A percentile compares a stretch with the other conserved stretches of the same genome.
Conservation (phyloP, 2,329 filamentous ascomycete genomes). For the Colletotrichum aenigma region DNA sequence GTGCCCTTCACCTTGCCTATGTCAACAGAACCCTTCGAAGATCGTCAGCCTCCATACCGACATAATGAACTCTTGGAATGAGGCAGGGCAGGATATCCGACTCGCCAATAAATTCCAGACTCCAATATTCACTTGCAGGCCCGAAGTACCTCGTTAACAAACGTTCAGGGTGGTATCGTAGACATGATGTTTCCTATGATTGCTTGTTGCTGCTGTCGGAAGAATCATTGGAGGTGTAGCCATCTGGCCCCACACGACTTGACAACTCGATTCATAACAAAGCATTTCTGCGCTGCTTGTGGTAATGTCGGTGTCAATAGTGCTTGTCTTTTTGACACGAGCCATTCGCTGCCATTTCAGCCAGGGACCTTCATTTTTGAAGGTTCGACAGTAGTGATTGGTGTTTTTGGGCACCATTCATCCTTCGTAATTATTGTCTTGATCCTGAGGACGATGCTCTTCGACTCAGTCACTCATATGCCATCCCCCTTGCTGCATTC, state of each 20-base stretch:
- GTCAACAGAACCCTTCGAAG: neutral
- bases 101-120: neutral
- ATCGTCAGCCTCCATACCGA: neutral
- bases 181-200: neutral
- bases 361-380: neutral
- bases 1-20: neutral
- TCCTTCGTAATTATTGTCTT: fast-evolving
- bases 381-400: neutral
- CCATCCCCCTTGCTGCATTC: neutral
- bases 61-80: neutral
- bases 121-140: neutral
- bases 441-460: neutral
- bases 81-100: neutral
- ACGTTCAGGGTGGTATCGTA: neutral
- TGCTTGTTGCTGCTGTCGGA: neutral
- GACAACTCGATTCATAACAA: fast-evolving
- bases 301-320: neutral
- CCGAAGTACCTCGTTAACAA: neutral
- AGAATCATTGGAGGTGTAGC: neutral
- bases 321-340: neutral
- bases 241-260: neutral
- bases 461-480: fast-evolving
- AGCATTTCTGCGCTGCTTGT: neutral
- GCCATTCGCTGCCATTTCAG: neutral
- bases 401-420: neutral